These are phyloP conservation scores for Populus pruinosa DNA, from an alignment of 345 rosid species.

Conservation along the genomic window DNA sequence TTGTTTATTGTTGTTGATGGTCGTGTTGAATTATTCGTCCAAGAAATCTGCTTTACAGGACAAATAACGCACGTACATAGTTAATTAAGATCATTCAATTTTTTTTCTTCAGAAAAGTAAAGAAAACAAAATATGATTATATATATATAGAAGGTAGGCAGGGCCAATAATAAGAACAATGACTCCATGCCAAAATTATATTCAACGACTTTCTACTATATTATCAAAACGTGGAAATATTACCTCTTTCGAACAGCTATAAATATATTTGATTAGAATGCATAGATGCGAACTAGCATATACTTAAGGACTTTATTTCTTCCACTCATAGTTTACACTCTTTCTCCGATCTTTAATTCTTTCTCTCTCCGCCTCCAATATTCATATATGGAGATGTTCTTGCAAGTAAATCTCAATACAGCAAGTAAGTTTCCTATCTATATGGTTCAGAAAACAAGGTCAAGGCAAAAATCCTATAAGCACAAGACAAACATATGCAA, in stretches of 20 bases:
- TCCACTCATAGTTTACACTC: not conserved
- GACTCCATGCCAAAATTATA: conserved; percentile 7
- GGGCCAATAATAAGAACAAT: not conserved
- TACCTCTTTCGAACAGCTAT: not conserved
- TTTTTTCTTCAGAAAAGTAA: too few species aligned
- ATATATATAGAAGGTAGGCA: not conserved
- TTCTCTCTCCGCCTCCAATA: not conserved
- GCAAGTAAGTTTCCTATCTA: not conserved
- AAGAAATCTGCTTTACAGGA: not conserved
- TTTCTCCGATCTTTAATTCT: not conserved
- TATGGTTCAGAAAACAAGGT: not conserved
- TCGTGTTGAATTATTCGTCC: not conserved
- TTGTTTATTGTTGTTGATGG: too few species aligned
- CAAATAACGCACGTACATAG: too few species aligned
- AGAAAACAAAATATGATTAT: too few species aligned
- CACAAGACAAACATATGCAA: conserved; percentile 11
- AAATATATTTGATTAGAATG: too few species aligned
- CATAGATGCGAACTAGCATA: not conserved
- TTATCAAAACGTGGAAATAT: not conserved
- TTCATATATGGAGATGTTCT: not conserved
- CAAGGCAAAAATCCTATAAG: not conserved
- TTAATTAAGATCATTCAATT: too few species aligned
- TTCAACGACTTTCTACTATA: not conserved
- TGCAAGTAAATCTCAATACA: not conserved
- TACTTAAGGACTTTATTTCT: not conserved